Conservation (phyloP, 2,329 filamentous ascomycete species). For the Fusarium decemcellulare region DNA sequence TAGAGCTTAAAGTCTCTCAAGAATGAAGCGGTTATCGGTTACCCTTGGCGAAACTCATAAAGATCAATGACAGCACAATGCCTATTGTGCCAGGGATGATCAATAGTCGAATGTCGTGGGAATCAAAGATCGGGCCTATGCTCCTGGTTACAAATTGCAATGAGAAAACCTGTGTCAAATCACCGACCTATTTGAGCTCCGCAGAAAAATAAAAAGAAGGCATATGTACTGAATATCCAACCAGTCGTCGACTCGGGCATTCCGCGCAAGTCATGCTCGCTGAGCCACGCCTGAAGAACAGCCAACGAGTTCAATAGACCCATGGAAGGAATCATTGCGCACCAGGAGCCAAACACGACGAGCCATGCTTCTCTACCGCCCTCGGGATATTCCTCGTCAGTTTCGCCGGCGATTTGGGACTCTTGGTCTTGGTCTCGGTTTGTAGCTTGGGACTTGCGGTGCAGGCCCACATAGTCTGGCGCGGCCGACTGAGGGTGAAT, state of each 20-base stretch:
- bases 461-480: not conserved
- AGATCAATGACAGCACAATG: not conserved
- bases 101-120: not conserved
- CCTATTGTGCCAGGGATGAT: not conserved
- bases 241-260: not conserved
- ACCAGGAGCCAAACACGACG: constrained; percentile 80
- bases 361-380: constrained; percentile 77
- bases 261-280: constrained; percentile 57
- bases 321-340: constrained; percentile 74
- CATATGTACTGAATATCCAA: not conserved
- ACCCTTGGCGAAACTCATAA: not conserved
- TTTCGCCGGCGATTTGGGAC: not conserved
- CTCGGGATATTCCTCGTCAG: constrained; percentile 69
- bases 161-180: not conserved
- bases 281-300: constrained; percentile 76
- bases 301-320: constrained; percentile 78
- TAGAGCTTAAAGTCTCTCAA: not conserved
- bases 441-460: not conserved
- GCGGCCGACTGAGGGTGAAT: too few species aligned
- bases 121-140: not conserved
- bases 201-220: not conserved
- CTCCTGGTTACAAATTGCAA: not conserved
- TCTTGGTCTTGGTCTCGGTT: not conserved
- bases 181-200: not conserved
- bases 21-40: not conserved